Conservation (phyloP, 1,284 basidiomycete species). For the Rhodofomes roseus region DNA sequence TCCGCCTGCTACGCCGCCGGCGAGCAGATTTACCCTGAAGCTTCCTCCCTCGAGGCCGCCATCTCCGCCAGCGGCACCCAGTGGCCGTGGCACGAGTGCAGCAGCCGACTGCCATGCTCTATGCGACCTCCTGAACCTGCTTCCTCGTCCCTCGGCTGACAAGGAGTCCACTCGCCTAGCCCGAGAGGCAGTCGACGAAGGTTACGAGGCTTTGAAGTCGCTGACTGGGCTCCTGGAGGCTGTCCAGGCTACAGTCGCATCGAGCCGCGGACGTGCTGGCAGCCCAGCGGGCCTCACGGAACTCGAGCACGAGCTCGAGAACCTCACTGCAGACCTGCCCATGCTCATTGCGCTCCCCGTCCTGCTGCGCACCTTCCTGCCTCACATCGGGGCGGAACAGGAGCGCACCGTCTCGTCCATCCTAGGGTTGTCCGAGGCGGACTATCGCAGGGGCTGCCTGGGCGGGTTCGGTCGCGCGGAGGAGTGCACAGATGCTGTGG, state of each 20-base stretch:
- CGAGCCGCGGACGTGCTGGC: slow-evolving; percentile 4
- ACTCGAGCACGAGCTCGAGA: slow-evolving; percentile 38
- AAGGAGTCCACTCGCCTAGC: slow-evolving; percentile 49
- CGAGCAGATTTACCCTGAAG: slow-evolving; percentile 62
- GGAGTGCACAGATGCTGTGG: slow-evolving; percentile 60
- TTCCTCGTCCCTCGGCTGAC: slow-evolving; percentile 57
- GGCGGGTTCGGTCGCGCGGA: slow-evolving; percentile 74
- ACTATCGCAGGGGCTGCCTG: slow-evolving; percentile 64
- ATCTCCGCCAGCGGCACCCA: slow-evolving; percentile 42
- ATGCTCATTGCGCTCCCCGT: slow-evolving; percentile 67
- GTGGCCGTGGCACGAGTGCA: slow-evolving; percentile 33
- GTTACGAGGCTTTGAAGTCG: slow-evolving; percentile 57
- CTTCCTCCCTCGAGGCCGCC: slow-evolving; percentile 65
- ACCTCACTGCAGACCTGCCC: slow-evolving; percentile 59
- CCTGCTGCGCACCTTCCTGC: slow-evolving; percentile 43
- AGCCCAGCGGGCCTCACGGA: slow-evolving; percentile 26
- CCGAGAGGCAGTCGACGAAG: slow-evolving; percentile 73
- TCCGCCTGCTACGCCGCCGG: slow-evolving; percentile 55
- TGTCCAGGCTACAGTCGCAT: slow-evolving; percentile 25
- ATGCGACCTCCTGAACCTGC: slow-evolving; percentile 50
- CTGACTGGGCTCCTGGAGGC: slow-evolving; percentile 56
- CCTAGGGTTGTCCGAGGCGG: slow-evolving; percentile 53
- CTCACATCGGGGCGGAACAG: slow-evolving; percentile 12
- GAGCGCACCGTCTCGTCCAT: slow-evolving; percentile 45
- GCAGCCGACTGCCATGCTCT: slow-evolving; percentile 57